These are phyloP conservation scores for Xylariaceae sp. DNA, from an alignment of 2,329 filamentous ascomycete species.

Conservation along the genomic window DNA sequence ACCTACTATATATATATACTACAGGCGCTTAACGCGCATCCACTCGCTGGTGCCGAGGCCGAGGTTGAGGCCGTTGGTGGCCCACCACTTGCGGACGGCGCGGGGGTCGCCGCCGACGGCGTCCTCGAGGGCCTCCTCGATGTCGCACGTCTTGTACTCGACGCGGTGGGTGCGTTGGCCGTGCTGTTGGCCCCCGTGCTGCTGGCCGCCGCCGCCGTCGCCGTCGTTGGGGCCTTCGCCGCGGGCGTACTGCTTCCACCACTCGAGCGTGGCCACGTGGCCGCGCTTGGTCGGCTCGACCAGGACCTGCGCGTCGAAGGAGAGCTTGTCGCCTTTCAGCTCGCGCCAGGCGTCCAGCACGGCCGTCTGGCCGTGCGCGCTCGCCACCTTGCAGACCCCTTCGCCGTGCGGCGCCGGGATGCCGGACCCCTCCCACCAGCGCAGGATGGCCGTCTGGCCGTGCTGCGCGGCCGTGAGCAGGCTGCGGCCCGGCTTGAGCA, in stretches of 20 bases:
- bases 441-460: constrained; percentile 67
- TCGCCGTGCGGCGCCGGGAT: constrained; percentile 76
- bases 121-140: constrained; percentile 90
- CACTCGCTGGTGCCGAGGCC: constrained; percentile 79
- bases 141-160: constrained; percentile 91
- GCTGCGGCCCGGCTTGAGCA: constrained; percentile 74
- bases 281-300: constrained; percentile 83
- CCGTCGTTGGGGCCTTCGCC: constrained; percentile 45
- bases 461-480: constrained; percentile 79
- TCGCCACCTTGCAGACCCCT: constrained; percentile 75
- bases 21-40: constrained; percentile 75
- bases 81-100: constrained; percentile 80
- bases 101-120: constrained; percentile 63
- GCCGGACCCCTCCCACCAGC: constrained; percentile 81
- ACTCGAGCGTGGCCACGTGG: constrained; percentile 76
- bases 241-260: constrained; percentile 72
- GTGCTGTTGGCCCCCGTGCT: too few relatives aligned
- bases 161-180: constrained; percentile 65
- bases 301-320: constrained; percentile 76
- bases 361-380: constrained; percentile 73
- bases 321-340: constrained; percentile 60
- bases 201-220: too few relatives aligned
- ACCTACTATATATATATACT: too few relatives aligned
- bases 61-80: constrained; percentile 71
- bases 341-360: constrained; percentile 79